phyloP scores from a whole-genome alignment of 495 filamentous ascomycete genomes.

The Podospora tetraspora region DNA sequence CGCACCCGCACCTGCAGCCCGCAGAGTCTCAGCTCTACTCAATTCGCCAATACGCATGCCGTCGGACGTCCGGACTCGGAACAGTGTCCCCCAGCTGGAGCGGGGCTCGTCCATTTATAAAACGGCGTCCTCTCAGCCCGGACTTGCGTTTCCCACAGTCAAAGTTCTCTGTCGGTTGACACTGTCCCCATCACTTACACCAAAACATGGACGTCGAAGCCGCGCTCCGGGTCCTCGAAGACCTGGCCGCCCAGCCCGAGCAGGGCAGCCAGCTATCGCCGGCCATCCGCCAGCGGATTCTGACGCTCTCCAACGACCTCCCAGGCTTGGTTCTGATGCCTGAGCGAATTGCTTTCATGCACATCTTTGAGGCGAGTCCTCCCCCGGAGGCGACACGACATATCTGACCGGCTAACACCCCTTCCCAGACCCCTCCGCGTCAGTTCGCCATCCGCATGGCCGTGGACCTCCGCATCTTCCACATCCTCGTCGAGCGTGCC shows the following conservation, averaged over 20 bases:
- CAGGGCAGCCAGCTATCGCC: conserved; percentile 6
- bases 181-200: neutral
- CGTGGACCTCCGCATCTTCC: conserved; percentile 11
- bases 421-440: conserved; percentile 1
- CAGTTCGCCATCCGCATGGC: conserved; percentile 11
- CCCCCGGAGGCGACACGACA: neutral
- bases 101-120: neutral
- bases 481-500: conserved; percentile 11
- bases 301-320: neutral
- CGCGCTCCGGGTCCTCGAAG: conserved; percentile 1
- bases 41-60: neutral
- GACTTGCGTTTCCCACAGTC: neutral
- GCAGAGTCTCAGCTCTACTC: neutral
- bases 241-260: conserved; percentile 8
- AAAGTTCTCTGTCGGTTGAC: neutral
- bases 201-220: conserved; percentile 1
- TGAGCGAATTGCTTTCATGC: conserved; percentile 9
- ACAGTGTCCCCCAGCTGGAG: neutral
- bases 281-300: conserved; percentile 1
- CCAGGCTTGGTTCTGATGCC: conserved; percentile 1
- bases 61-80: neutral
- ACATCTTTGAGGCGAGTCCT: conserved; percentile 4
- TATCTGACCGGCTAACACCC: too few relatives aligned
- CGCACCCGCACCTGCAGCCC: neutral
- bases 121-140: neutral